These are phyloP conservation scores for Phytophthora tubulina DNA, from an alignment of 352 stramenopile species.

Conservation along the genomic window DNA sequence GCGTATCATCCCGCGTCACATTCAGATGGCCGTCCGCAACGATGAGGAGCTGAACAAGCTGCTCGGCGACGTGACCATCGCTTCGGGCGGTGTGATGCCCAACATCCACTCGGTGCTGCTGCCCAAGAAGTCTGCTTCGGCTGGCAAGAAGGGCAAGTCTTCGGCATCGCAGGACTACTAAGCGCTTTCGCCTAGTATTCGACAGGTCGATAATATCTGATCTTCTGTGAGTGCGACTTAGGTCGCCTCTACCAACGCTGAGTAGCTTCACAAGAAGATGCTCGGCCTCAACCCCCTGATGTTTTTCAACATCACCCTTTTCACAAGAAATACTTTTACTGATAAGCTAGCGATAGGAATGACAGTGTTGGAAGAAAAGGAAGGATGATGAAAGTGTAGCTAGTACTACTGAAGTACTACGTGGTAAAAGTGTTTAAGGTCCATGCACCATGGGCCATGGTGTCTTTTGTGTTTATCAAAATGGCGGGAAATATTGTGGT, in stretches of 20 bases:
- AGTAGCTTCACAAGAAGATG: slow-evolving; percentile 19
- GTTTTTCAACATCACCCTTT: slow-evolving; percentile 63
- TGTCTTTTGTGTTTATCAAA: no score
- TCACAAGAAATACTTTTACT: slow-evolving; percentile 30
- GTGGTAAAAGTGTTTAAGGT: no score
- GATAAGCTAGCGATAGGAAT: no score
- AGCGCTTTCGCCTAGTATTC: slow-evolving; percentile 87
- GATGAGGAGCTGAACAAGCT: slow-evolving; percentile 98
- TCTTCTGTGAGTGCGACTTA: slow-evolving; percentile 87
- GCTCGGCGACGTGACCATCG: slow-evolving; percentile 95
- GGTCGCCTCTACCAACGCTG: slow-evolving; percentile 66
- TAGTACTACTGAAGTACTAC: no score
- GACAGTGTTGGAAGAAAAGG: no score
- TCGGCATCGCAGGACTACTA: slow-evolving; percentile 73
- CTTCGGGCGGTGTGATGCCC: slow-evolving; percentile 95
- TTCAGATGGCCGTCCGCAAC: slow-evolving; percentile 94
- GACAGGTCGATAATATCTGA: slow-evolving; percentile 90
- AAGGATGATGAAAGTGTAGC: background rate
- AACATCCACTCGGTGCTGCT: slow-evolving; percentile 96
- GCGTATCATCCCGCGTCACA: slow-evolving; percentile 96
- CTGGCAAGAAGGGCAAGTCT: slow-evolving; percentile 61
- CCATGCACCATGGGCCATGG: no score
- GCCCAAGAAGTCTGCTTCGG: slow-evolving; percentile 83
- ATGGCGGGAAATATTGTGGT: no score
- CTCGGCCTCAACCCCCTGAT: slow-evolving; percentile 43